phyloP scores from a whole-genome alignment of 441 rosid species.

The Mallotus repandus region DNA sequence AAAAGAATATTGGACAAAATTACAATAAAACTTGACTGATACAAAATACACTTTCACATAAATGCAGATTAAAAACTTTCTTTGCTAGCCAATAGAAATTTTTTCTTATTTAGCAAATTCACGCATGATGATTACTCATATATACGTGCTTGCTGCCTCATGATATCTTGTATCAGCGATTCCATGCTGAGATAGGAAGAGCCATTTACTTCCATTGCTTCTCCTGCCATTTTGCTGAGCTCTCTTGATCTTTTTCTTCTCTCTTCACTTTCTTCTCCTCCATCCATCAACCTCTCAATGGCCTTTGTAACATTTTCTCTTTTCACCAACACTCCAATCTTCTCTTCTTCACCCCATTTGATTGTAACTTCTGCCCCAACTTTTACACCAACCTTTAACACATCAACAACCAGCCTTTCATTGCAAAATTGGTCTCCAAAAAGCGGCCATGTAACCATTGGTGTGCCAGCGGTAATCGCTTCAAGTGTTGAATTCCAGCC shows the following conservation, averaged over 20 bases:
- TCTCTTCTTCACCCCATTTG: constrained; percentile 33
- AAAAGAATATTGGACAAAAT: no score
- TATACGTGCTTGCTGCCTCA: not conserved
- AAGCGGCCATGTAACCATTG: constrained; percentile 48
- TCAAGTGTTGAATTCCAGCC: constrained; percentile 15
- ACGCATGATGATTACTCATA: no score
- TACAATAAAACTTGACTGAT: no score
- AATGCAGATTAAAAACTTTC: no score
- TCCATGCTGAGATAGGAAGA: constrained; percentile 43
- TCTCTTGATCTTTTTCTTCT: no score
- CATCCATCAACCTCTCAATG: no score
- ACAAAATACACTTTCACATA: no score
- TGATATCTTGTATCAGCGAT: constrained; percentile 37
- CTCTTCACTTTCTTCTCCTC: no score
- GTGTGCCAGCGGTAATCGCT: constrained; percentile 29
- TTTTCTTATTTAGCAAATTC: no score
- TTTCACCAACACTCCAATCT: constrained; percentile 21
- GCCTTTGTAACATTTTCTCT: no score
- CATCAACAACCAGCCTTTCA: constrained; percentile 32
- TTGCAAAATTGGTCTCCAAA: constrained; percentile 40
- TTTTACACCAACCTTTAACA: constrained; percentile 5
- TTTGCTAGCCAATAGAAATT: no score
- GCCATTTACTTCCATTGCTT: constrained; percentile 2
- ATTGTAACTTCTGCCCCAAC: constrained; percentile 25
- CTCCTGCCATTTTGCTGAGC: constrained; percentile 31